Conservation (phyloP, 2,329 filamentous ascomycete genomes). For the Hypoxylon sp. region DNA sequence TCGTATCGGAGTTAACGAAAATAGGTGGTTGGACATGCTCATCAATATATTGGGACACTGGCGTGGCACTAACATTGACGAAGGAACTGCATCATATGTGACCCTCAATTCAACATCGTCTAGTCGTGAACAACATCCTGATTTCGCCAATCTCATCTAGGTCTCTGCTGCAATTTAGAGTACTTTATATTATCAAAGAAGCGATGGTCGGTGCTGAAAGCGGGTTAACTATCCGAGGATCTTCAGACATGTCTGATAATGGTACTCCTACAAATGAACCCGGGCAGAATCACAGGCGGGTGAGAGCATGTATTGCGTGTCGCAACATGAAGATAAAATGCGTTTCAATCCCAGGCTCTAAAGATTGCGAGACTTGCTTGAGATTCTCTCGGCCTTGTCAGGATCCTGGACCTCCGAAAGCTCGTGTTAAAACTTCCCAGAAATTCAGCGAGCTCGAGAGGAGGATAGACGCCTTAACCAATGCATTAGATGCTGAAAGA, state of each 20-base stretch:
- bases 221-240: neutral
- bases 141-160: neutral
- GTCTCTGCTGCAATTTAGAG: neutral
- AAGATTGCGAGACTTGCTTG: constrained; percentile 37
- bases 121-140: neutral
- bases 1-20: neutral
- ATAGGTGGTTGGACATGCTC: neutral
- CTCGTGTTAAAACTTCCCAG: constrained; percentile 39
- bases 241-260: constrained; percentile 22
- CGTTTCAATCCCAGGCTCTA: constrained; percentile 36
- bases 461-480: constrained; percentile 39
- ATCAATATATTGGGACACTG: constrained; percentile 19
- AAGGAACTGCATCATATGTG: constrained; percentile 17
- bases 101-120: neutral
- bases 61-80: constrained; percentile 21
- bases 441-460: constrained; percentile 41
- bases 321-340: constrained; percentile 44
- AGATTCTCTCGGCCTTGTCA: constrained; percentile 40
- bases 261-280: constrained; percentile 15
- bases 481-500: constrained; percentile 34
- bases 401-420: constrained; percentile 40
- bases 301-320: constrained; percentile 39
- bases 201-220: constrained; percentile 14
- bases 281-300: constrained; percentile 25
- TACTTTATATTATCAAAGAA: constrained; percentile 5